Evolutionary conservation across 169 alveolate species (phyloP), one percentile per base, ranked within the genome.

Genomic region (Plasmodium sp.): DNA sequence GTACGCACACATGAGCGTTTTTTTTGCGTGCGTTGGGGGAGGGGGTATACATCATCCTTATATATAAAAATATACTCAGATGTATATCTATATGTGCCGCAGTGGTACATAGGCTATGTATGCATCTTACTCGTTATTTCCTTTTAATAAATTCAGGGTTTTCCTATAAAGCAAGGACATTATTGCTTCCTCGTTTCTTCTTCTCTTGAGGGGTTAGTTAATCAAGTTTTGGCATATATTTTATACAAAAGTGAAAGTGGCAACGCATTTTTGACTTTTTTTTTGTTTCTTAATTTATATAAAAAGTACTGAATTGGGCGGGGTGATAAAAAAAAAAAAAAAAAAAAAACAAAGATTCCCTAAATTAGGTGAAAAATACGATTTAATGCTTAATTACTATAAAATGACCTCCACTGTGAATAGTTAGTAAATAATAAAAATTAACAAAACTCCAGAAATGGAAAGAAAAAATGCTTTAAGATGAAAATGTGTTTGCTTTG

Each of bases 111-210:
- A 48, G 9, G 51, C 22, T 48, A 41, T 48, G 67, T 81, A 81
- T 45, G 77, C 86, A 67, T 31, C 77, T 86, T 86, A 86, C 93
- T 75, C 67, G 71, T 86, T 51, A 51, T 86, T 58, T 39, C 93
- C 85, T 79, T 77, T 86, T 39, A 86, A 27, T 27, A 75, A 36
- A 34, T 86, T 56, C 71, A 79, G 85, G 9, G 85, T 75, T 86
- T 86, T 86, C 83, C 7, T 75, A 86, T 75, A 86, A 75, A 75
- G 72, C 51, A 75, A 27, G 84, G 85, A 75, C 85, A 77, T 74
- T 31, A 51, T 86, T 86, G 43, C 83, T 51, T 56, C 62, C 39
- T 84, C 14, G 36, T 16, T 67, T 83, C 79, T 54, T 34, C 41
- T 67, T 84, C 43, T 83, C 14, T 71, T 48, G 34, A 18, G 51